Evolutionary conservation across 2,329 filamentous ascomycete genomes (phyloP).

Genomic region (Cercospora sesami): DNA sequence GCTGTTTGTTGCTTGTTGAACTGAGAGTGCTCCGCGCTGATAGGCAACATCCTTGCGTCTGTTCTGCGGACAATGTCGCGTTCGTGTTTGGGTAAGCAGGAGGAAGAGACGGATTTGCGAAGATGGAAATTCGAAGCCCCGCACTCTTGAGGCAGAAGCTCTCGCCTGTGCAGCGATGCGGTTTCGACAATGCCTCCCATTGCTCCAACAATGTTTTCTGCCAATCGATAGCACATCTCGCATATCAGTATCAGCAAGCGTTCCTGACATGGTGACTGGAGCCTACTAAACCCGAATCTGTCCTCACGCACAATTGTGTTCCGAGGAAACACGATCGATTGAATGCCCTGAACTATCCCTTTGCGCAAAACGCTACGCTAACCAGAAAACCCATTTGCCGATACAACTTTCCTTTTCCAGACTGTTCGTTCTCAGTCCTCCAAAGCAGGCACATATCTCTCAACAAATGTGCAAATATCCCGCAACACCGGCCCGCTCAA

Average conservation of each 20-base stretch:
- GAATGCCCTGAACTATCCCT: neutral
- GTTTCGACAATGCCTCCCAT: neutral
- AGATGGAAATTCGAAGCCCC: neutral
- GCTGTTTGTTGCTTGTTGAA: neutral
- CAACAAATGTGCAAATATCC: conserved; percentile 48
- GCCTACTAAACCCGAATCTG: neutral
- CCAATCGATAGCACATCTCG: neutral
- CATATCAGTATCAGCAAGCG: neutral
- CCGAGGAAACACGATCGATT: neutral
- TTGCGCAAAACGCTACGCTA: neutral
- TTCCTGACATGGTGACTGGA: too few relatives aligned
- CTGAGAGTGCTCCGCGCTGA: neutral
- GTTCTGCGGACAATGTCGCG: neutral
- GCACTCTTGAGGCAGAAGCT: neutral
- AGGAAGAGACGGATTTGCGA: neutral
- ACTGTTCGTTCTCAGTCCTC: conserved; percentile 29
- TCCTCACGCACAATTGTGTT: neutral
- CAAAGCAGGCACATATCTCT: conserved; percentile 44
- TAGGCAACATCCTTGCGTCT: neutral
- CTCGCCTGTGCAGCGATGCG: neutral
- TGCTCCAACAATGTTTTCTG: too few relatives aligned
- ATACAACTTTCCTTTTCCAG: neutral
- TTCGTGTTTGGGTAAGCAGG: neutral
- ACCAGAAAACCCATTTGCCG: neutral
- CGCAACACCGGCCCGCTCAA: conserved; percentile 47